These are phyloP conservation scores for Fistulinella staudtii DNA, from an alignment of 1,284 basidiomycete species.

Conservation along the genomic window DNA sequence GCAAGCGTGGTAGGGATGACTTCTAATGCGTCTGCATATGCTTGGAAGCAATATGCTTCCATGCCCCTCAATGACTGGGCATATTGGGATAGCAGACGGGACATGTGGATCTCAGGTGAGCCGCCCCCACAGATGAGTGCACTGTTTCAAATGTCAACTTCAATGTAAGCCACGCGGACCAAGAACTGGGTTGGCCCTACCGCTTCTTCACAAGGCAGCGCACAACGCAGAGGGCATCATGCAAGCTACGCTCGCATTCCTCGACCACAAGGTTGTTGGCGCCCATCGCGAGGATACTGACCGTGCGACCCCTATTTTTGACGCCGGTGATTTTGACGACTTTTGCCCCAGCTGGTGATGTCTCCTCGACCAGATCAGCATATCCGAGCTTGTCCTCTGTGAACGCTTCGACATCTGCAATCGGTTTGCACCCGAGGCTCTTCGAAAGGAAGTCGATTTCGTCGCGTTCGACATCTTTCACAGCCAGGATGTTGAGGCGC, in stretches of 20 bases:
- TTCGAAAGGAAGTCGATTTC: conserved; percentile 98
- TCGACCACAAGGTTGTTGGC: conserved; percentile 93
- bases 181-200: conserved; percentile 31
- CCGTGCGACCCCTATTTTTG: conserved; percentile 93
- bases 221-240: conserved; percentile 98
- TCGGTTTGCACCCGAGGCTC: conserved; percentile 92
- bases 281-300: conserved; percentile 94
- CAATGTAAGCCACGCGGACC: conserved; percentile 1
- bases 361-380: conserved; percentile 95
- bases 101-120: conserved; percentile 97
- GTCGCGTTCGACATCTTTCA: conserved; percentile 98
- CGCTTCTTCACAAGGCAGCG: conserved; percentile 98
- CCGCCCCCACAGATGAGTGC: conserved; percentile 97
- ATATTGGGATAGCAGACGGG: conserved; percentile 88
- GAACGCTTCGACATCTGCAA: conserved; percentile 97
- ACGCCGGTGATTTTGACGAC: conserved; percentile 95
- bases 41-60: conserved; percentile 99
- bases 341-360: conserved; percentile 80
- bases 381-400: conserved; percentile 98
- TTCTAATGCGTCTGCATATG: conserved; percentile 96
- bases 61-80: conserved; percentile 95
- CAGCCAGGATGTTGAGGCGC: conserved; percentile 93
- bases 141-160: conserved; percentile 43
- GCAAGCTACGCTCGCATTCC: conserved; percentile 95
- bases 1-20: conserved; percentile 98